Evolutionary conservation across 1,284 basidiomycete species (phyloP), one percentile per base, ranked within the genome.

Genomic region (Laetiporus sulphureus): DNA sequence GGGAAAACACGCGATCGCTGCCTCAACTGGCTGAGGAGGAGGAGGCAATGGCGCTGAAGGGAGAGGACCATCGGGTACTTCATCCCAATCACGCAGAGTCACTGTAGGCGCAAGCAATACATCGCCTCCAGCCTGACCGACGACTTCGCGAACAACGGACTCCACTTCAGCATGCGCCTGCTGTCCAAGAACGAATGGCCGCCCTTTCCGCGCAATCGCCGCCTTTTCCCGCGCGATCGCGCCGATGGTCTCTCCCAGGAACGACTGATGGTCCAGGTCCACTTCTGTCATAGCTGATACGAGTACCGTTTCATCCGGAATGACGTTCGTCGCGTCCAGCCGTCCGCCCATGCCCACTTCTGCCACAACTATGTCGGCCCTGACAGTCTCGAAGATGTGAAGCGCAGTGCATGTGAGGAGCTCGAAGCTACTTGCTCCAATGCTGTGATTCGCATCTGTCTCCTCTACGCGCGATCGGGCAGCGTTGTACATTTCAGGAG

Each of bases 301-400:
- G 16, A 94, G 65, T 40, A 92, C 75, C 43, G 73, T 70, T 2
- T 76, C 68, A 35, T 83, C 74, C 0, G 82, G 73, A 12, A 96
- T 78, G 38, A 90, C 76, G 58, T 99, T 99, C 2, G 96, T 99
- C 15, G 95, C 94, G 59, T 99, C 96, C 40, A 87, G 66, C 3
- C 79, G 71, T 0, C 96, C 96, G 0, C 95, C 96, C 80, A 99
- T 83, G 0, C 95, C 96, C 6, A 94, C 95, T 65, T 99, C 95
- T 38, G 98, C 66, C 4, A 99, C 75, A 35, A 88, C 83, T 13
- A 98, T 60, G 55, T 97, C 92, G 1, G 94, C 72, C 16, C 66
- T 48, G 0, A 64, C 67, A 3, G 67, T 66, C 53, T 92, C 85
- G 58, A 92, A 91, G 34, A 87, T 62, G 35, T 71, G 64, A 36